Percentiles rank a stretch among this genome's conserved stretches.
Evolutionary conservation across 768 basidiomycete species (phyloP).

Genomic region (Lactarius psammicola): DNA sequence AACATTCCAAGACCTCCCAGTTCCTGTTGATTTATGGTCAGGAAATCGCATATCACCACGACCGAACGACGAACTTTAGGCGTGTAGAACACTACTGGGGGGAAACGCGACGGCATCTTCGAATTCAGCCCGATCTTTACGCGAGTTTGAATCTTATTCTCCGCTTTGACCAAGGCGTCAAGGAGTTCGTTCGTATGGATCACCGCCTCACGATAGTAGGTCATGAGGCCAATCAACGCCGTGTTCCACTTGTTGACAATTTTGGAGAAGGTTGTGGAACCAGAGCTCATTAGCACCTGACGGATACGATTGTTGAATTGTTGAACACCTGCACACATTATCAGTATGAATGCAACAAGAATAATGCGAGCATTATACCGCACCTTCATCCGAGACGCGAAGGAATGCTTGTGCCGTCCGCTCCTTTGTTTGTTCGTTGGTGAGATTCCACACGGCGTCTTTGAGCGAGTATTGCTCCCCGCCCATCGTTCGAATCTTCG

Average conservation of each 20-base stretch:
- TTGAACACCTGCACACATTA: conserved; percentile 62
- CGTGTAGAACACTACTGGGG: conserved; percentile 93
- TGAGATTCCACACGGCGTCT: conserved; percentile 95
- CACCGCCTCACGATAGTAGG: conserved; percentile 96
- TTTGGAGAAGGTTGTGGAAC: conserved; percentile 98
- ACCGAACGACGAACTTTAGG: conserved; percentile 59
- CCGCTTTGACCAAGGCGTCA: conserved; percentile 95
- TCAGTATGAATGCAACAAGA: conserved; percentile 16
- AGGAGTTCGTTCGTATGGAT: conserved; percentile 96
- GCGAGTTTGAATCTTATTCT: conserved; percentile 99
- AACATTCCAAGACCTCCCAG: conserved; percentile 98
- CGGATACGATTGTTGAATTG: conserved; percentile 98
- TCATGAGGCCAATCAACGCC: conserved; percentile 93
- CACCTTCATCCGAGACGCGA: conserved; percentile 93
- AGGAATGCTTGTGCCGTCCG: conserved; percentile 97
- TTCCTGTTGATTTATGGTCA: conserved; percentile 50
- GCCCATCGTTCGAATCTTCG: conserved; percentile 92
- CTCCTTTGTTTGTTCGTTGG: conserved; percentile 96
- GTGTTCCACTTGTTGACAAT: conserved; percentile 99
- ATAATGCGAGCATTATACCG: conserved; percentile 12
- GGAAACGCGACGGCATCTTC: conserved; percentile 99
- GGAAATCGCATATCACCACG: conserved; percentile 5
- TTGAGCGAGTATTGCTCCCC: conserved; percentile 97
- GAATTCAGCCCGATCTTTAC: conserved; percentile 99
- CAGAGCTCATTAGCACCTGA: conserved; percentile 97